Base-by-base conservation (phyloP, 495 filamentous ascomycete species). In the Aspergillus asperescens region DNA sequence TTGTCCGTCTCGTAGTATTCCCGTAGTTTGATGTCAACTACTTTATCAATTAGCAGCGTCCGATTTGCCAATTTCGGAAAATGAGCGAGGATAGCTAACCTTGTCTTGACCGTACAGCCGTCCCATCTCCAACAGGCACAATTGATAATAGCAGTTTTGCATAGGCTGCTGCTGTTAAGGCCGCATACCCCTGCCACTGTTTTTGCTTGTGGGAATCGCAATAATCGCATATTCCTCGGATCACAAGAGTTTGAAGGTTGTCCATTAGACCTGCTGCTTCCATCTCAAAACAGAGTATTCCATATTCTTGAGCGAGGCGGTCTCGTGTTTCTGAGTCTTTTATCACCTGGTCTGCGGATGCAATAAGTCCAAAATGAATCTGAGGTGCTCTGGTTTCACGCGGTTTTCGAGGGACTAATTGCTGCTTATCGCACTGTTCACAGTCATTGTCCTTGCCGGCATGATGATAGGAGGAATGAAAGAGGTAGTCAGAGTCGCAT, bases 201-300 rank as follows among this genome's bases (percentile, higher is more conserved):
- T 71, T 62, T 24, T 54, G 61, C 49, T 71, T 73, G 37, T 73
- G 64, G 3, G 62, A 39, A 12, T 39, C 37, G n/a, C n/a, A n/a
- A n/a, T n/a, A n/a, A n/a, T n/a, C n/a, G n/a, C n/a, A n/a, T n/a
- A n/a, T n/a, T n/a, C n/a, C n/a, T n/a, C n/a, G n/a, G n/a, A n/a
- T n/a, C n/a, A n/a, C n/a, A n/a, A n/a, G n/a, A n/a, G n/a, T n/a
- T n/a, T n/a, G n/a, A n/a, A n/a, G n/a, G n/a, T n/a, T n/a, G n/a
- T n/a, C n/a, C n/a, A n/a, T n/a, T n/a, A n/a, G n/a, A n/a, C n/a
- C n/a, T n/a, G n/a, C n/a, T n/a, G n/a, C n/a, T n/a, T n/a, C n/a
- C n/a, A n/a, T n/a, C n/a, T n/a, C n/a, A n/a, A n/a, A n/a, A n/a
- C n/a, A n/a, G n/a, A n/a, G n/a, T n/a, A n/a, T n/a, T n/a, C n/a